Evolutionary conservation across 2,329 filamentous ascomycete species (phyloP).

Genomic region (Hortaea werneckii): DNA sequence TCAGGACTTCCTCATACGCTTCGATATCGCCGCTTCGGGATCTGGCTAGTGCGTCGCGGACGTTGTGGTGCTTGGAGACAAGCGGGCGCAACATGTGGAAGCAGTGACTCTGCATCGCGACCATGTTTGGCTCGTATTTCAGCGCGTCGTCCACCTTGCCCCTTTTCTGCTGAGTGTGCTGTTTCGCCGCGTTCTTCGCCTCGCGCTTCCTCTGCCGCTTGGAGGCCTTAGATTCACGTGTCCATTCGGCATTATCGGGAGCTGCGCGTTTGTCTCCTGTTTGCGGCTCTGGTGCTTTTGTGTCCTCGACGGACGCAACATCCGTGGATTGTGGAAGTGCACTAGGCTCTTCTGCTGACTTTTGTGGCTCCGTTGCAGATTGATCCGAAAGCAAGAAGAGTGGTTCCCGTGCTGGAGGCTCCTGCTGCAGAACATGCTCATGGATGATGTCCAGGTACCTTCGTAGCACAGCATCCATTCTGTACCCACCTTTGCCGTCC

Average conservation of each 20-base stretch:
- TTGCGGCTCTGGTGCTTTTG: not conserved
- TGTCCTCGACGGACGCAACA: not conserved
- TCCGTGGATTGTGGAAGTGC: too few species aligned
- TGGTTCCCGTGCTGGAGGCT: conserved; percentile 57
- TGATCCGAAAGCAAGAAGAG: conserved; percentile 59
- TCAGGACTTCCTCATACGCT: conserved; percentile 66
- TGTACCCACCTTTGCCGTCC: conserved; percentile 72
- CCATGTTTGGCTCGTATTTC: conserved; percentile 53
- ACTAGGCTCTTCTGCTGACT: too few species aligned
- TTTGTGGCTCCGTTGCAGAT: not conserved
- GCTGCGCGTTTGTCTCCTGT: not conserved
- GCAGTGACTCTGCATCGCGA: conserved; percentile 78
- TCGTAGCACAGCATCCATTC: conserved; percentile 77
- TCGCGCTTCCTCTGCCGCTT: conserved; percentile 1
- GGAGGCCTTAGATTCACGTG: not conserved
- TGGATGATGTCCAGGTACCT: conserved; percentile 88
- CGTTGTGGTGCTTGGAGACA: conserved; percentile 67
- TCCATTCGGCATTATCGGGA: not conserved
- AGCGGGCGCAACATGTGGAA: conserved; percentile 85
- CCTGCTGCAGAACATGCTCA: conserved; percentile 56
- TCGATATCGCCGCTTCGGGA: conserved; percentile 60
- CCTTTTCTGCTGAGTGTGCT: not conserved
- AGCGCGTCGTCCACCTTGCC: conserved; percentile 32
- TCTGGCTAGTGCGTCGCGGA: conserved; percentile 73
- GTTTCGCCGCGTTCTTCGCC: not conserved